Conservation (phyloP, 2,329 filamentous ascomycete species). For the Diaporthe sp. region DNA sequence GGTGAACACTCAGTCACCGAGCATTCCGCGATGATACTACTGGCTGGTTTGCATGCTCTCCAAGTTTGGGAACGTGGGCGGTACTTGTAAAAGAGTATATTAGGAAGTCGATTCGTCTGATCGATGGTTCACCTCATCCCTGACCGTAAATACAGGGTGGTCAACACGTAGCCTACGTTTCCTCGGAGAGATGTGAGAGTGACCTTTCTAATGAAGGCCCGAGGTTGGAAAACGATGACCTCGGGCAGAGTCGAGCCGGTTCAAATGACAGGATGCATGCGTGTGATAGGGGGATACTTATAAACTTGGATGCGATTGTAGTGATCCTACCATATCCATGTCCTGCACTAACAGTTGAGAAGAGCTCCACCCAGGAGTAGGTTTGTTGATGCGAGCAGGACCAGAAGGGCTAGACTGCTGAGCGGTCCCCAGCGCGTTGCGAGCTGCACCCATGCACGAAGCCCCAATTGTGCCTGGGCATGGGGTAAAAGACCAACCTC, state of each 20-base stretch:
- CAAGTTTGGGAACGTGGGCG: neutral
- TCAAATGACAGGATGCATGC: neutral
- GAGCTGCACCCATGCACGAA: conserved; percentile 33
- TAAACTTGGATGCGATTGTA: neutral
- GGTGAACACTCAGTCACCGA: neutral
- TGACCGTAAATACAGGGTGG: neutral
- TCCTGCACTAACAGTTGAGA: conserved; percentile 6
- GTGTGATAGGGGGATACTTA: conserved; percentile 8
- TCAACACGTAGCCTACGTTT: too few species aligned
- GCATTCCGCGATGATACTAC: neutral
- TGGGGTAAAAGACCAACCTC: conserved; percentile 40
- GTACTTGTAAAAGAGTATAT: neutral
- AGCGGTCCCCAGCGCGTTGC: conserved; percentile 22
- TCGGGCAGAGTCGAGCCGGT: conserved; percentile 25
- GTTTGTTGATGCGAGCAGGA: conserved; percentile 9
- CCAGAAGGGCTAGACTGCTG: conserved; percentile 32
- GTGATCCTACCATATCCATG: neutral
- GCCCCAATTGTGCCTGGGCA: conserved; percentile 30
- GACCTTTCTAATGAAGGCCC: conserved; percentile 2
- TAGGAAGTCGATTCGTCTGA: neutral
- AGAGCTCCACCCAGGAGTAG: neutral
- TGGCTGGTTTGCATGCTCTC: neutral
- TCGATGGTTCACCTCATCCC: neutral
- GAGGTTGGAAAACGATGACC: conserved; percentile 25
- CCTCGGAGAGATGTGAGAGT: neutral